Base-by-base conservation (phyloP, 2,329 filamentous ascomycete species). In the Cladosporium sp. region DNA sequence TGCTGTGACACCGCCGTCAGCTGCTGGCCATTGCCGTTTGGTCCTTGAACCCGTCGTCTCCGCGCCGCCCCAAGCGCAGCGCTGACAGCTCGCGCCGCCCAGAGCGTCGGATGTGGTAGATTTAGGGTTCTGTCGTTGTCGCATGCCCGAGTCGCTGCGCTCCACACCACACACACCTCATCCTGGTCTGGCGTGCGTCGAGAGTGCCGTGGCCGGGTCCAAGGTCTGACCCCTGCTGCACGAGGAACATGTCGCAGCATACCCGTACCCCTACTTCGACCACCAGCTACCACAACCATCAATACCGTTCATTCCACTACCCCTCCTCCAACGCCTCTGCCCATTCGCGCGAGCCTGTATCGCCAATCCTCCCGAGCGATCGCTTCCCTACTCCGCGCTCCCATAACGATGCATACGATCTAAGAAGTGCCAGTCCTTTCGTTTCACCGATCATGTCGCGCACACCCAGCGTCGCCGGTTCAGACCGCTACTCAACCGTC, bases 391-490 rank as follows among this genome's bases (percentile, higher is more conserved):
- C 50, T 40, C 25, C 13, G 22, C 28, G 34, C 20, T 4, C 9
- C 7, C 24, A 45, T 13, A 55, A 55, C 52, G 13, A 55, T 55
- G 52, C 52, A 17, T 45, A 47, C 51, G 60, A 34, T 22, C 50
- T 53, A 35, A 20, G 17, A 19, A 25, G 10, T 24, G 15, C 40
- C 19, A 57, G 54, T 25, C 54, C 54, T 8, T 35, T 50, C 20
- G 64, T 65, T 39, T 66, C 63, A 49, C 63, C 65, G 25, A 60
- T 63, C 42, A 67, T 68, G 65, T 65, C 61, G 40, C 51, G 65
- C 42, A 60, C 56, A 20, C 57, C 60, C 28, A 65, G 63, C 37
- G 47, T 63, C 25, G 61, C 65, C 19, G 47, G 32, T 17, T 66
- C 62, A 55, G 65, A 67, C 58, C 57, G 61, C 37, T 56, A 49